Evolutionary conservation across 495 filamentous ascomycete genomes (phyloP), one percentile per base, ranked within the genome.

Genomic region (Neurospora hispaniola): DNA sequence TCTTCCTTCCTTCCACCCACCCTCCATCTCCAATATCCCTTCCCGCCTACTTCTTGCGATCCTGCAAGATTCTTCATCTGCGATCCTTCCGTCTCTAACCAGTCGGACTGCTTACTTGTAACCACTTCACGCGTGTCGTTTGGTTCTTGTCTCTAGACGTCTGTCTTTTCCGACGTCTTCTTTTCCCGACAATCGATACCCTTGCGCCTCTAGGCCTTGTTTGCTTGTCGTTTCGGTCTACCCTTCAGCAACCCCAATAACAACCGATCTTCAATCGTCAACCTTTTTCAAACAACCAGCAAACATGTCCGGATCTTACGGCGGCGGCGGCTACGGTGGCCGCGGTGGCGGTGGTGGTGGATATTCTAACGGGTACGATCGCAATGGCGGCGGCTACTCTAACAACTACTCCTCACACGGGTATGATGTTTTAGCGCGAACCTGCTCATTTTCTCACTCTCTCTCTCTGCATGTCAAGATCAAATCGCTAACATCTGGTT

Each of bases 271-370:
- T 62, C 54, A 62, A 27, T 31, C 54, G 31, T 5, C 54, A 62
- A 62, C 54, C 54, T 31, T 16, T 12, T 31, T 23, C 31, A 62
- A 62, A 62, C 54, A 62, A 62, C 23, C 54, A 62, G 35, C 69
- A 68, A 77, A 35, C 62, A 80, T 80, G 79, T 80, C 79, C 77
- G 78, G 77, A 23, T 54, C 46, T 54, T 80, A 80, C 79, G 74
- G 74, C 27, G 75, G 91, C 76, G 91, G 90, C 77, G 90, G 90
- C 76, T 90, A 85, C 78, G 83, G 85, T 80, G 82, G 82, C 79
- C 82, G 84, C 79, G 82, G 84, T 72, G 83, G 83, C 73, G 85
- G 86, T 42, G 80, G 81, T 69, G 82, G 85, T 69, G 85, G 85
- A 70, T 80, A 80, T 76, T 76, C 76, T 4, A 74, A 72, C 41